Evolutionary conservation across 2,329 filamentous ascomycete genomes (phyloP).

Genomic region (Sordariomycetes sp.): DNA sequence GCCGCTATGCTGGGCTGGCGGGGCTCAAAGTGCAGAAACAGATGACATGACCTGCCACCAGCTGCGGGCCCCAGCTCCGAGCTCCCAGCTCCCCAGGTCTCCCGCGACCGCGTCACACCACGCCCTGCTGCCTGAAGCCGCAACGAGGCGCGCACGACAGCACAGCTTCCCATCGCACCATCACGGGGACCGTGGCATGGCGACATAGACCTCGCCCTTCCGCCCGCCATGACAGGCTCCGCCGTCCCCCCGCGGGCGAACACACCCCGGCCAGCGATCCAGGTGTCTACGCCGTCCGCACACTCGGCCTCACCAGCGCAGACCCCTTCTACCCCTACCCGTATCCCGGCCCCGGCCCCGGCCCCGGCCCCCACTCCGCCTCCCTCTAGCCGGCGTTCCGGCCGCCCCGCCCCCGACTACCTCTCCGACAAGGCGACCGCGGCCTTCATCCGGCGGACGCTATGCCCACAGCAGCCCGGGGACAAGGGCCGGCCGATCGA

Average conservation of each 20-base stretch:
- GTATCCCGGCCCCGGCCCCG: background rate
- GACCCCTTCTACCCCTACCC: background rate
- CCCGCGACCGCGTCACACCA: no score
- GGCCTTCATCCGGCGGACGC: conserved; percentile 66
- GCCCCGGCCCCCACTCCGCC: background rate
- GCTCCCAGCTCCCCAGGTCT: no score
- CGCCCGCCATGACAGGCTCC: background rate
- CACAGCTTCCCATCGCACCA: no score
- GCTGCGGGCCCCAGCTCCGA: no score
- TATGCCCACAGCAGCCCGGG: conserved; percentile 59
- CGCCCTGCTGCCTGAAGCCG: no score
- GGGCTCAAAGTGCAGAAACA: no score
- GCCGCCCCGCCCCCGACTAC: conserved; percentile 26
- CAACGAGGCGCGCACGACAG: no score
- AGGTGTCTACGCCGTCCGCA: background rate
- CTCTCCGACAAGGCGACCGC: conserved; percentile 69
- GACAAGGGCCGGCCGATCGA: conserved; percentile 52
- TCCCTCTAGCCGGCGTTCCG: conserved; percentile 12
- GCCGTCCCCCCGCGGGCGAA: background rate
- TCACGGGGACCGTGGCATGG: background rate
- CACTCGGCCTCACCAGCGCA: background rate
- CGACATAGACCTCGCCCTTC: background rate
- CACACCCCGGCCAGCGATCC: background rate
- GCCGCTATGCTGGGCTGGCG: no score
- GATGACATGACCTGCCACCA: no score